Percentiles rank a stretch among this genome's conserved stretches.
Conservation (phyloP, 371 early-diverging fungal genomes). For the Lichtheimia corymbifera region DNA sequence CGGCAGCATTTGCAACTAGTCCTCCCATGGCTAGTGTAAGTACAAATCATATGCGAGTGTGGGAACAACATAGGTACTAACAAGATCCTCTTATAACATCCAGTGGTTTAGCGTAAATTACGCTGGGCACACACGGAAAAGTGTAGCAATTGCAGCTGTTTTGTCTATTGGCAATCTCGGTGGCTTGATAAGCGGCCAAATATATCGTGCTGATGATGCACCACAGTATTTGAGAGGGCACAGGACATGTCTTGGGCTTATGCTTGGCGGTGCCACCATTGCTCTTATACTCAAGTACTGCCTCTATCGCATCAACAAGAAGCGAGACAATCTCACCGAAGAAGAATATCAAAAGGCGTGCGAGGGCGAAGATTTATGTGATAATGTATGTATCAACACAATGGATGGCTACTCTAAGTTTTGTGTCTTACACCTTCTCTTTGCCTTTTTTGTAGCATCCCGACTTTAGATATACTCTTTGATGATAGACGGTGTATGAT, state of each 20-base stretch:
- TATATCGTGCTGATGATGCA: slow-evolving; percentile 61
- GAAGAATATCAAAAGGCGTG: slow-evolving; percentile 52
- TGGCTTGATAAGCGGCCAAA: slow-evolving; percentile 50
- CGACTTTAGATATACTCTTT: slow-evolving; percentile 48
- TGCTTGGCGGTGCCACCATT: slow-evolving; percentile 38
- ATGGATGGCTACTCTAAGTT: neutral
- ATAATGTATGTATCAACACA: slow-evolving; percentile 24
- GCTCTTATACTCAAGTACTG: slow-evolving; percentile 44
- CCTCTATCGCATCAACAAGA: slow-evolving; percentile 48
- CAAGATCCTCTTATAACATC: slow-evolving; percentile 2
- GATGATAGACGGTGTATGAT: no score
- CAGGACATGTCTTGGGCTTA: slow-evolving; percentile 40
- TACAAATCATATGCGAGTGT: no score
- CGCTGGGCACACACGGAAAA: slow-evolving; percentile 64
- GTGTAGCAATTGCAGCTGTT: slow-evolving; percentile 59
- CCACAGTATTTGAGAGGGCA: slow-evolving; percentile 56
- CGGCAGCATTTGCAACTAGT: slow-evolving; percentile 56
- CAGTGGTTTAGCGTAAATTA: slow-evolving; percentile 64
- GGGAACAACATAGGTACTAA: no score
- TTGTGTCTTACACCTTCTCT: neutral
- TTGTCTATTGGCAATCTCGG: slow-evolving; percentile 51
- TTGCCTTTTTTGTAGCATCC: slow-evolving; percentile 37
- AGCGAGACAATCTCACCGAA: slow-evolving; percentile 52
- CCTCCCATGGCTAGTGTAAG: slow-evolving; percentile 52
- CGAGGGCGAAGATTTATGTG: slow-evolving; percentile 49